A percentile compares a stretch with the other conserved stretches of the same genome.
Conservation (phyloP, 495 filamentous ascomycete species). For the Apiosordaria backusii region DNA sequence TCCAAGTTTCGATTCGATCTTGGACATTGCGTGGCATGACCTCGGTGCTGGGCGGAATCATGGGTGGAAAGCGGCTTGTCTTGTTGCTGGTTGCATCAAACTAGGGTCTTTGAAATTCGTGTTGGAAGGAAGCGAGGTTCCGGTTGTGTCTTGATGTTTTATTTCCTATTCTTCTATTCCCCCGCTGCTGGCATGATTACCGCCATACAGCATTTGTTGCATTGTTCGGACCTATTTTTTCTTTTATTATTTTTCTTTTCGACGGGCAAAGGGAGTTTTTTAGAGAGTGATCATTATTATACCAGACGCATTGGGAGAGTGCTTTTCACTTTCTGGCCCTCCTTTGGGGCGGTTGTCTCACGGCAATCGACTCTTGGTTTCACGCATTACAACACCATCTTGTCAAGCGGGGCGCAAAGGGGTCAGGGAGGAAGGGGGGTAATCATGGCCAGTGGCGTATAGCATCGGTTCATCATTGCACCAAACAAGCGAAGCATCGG, state of each 20-base stretch:
- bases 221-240: slow-evolving; percentile 9
- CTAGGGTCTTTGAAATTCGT: background rate
- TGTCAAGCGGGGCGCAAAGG: slow-evolving; percentile 25
- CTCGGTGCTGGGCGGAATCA: background rate
- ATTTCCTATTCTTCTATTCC: background rate
- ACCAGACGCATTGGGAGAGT: slow-evolving; percentile 11
- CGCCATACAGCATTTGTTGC: background rate
- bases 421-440: slow-evolving; percentile 12
- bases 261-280: slow-evolving; percentile 18
- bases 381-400: slow-evolving; percentile 24
- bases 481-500: slow-evolving; percentile 15
- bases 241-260: slow-evolving; percentile 15
- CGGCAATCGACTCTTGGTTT: slow-evolving; percentile 26
- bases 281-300: slow-evolving; percentile 17
- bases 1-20: background rate
- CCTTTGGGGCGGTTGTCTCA: slow-evolving; percentile 25
- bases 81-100: background rate
- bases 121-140: background rate
- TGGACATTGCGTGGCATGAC: background rate
- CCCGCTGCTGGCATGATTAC: background rate
- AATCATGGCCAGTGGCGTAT: slow-evolving; percentile 19
- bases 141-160: background rate
- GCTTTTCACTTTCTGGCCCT: slow-evolving; percentile 22
- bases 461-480: slow-evolving; percentile 23
- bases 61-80: background rate